Conservation (phyloP, 305 asterid species). For the Fraxinus sp. region DNA sequence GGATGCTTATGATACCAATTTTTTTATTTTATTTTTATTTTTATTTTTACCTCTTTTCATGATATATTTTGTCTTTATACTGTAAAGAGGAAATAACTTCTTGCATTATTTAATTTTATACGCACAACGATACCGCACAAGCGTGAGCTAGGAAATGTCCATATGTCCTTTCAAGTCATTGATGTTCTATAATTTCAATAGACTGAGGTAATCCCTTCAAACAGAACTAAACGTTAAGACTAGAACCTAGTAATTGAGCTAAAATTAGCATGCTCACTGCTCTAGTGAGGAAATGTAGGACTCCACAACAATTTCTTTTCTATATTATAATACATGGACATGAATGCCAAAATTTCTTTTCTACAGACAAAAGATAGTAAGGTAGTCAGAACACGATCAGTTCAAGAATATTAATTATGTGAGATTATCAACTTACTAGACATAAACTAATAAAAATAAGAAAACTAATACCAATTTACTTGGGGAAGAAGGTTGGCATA, state of each 20-base stretch:
- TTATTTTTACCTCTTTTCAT: background rate
- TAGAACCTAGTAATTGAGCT: background rate
- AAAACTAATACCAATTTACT: background rate
- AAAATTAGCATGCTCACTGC: background rate
- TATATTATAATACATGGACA: background rate
- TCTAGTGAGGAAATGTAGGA: background rate
- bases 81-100: background rate
- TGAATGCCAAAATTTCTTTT: background rate
- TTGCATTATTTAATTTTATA: background rate
- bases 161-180: slow-evolving; percentile 5
- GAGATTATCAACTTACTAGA: slow-evolving; percentile 20
- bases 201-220: slow-evolving; percentile 16
- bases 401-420: background rate
- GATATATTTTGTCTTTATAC: background rate
- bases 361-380: background rate
- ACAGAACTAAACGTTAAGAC: background rate
- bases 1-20: background rate
- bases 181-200: slow-evolving; percentile 1
- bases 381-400: background rate
- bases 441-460: background rate
- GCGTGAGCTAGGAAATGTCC: background rate
- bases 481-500: slow-evolving; percentile 42
- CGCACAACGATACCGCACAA: background rate
- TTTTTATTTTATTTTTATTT: background rate
- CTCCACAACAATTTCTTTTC: background rate